phyloP scores from a whole-genome alignment of 2,329 filamentous ascomycete genomes.

The Gaeumannomyces sp. region DNA sequence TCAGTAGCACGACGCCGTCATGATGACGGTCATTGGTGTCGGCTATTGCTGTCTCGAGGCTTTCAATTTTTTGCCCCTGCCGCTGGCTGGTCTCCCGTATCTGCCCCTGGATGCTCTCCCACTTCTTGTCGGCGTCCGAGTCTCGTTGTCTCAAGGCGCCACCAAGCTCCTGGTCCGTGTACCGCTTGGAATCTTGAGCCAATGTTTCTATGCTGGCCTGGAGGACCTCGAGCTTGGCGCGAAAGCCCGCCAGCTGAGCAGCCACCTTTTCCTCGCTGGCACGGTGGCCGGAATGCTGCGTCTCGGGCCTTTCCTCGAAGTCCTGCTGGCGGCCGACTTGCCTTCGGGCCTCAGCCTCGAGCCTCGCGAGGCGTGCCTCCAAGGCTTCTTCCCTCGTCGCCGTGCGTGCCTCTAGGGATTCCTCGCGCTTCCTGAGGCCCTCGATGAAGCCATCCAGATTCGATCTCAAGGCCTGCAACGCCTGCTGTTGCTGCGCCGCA shows the following conservation, averaged over 20 bases:
- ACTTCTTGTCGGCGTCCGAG: neutral
- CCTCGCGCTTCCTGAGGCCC: no score
- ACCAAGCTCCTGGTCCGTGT: neutral
- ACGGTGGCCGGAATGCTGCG: no score
- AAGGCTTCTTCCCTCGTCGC: neutral
- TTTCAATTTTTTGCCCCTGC: no score
- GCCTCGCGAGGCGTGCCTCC: neutral
- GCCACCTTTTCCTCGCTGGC: neutral
- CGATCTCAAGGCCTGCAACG: neutral
- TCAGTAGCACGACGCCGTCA: no score
- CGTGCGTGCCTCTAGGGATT: neutral
- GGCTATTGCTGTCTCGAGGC: no score
- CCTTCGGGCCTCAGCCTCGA: neutral
- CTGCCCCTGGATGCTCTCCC: neutral
- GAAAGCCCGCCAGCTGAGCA: neutral
- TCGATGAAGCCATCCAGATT: neutral
- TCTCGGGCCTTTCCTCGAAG: neutral
- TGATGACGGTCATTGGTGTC: no score
- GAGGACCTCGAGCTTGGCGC: neutral
- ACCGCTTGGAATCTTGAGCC: no score
- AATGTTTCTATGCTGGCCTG: neutral
- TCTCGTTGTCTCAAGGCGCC: neutral
- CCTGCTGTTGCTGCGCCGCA: neutral
- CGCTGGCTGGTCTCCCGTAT: neutral
- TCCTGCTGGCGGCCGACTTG: no score